Evolutionary conservation across 73 alveolate genomes (phyloP), one percentile per base, ranked within the genome.

Genomic region (Uronychia setigera): DNA sequence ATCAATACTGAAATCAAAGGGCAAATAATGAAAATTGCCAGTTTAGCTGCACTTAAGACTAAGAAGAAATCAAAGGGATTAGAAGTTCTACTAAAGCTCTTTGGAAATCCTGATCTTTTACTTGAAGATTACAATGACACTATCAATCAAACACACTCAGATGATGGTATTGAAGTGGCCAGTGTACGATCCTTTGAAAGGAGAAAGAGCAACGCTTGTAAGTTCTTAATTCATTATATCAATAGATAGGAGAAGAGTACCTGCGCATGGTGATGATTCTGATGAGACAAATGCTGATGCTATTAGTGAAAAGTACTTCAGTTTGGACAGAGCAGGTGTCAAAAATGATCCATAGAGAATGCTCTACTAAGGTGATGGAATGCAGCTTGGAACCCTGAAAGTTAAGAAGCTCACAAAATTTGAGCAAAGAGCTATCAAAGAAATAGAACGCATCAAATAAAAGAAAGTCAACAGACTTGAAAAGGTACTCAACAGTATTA

Each of bases 21-120:
- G n/a, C 67, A 80, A 29, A 33, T 80, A 1, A 80, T 57, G 26
- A 80, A 80, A 28, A 57, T 78, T 0, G 35, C 35, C 58, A 31
- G 30, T 26, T 46, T 35, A n/a, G 57, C 30, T 28, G 59, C 34
- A 31, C 11, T 31, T 0, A 33, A 31, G 27, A 33, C 19, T 29
- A 80, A 57, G 57, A 46, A 28, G 29, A 33, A 57, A 27, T 75
- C 35, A 9, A 33, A 57, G 28, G 86, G 86, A 27, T 35, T 80
- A 11, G 31, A 33, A 25, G 88, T 57, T 1, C 60, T 85, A 13
- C 29, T 85, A 25, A 58, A 74, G 29, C 77, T 85, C 14, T 79
- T 85, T 58, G 92, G 92, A 1, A 76, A 85, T 77, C 58, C 87
- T 0, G 83, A 46, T 0, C 35, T 1, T 31, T 1, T 79, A 1